Conservation (phyloP, 139 green algal species). For the Chlamydomonas eustigma region DNA sequence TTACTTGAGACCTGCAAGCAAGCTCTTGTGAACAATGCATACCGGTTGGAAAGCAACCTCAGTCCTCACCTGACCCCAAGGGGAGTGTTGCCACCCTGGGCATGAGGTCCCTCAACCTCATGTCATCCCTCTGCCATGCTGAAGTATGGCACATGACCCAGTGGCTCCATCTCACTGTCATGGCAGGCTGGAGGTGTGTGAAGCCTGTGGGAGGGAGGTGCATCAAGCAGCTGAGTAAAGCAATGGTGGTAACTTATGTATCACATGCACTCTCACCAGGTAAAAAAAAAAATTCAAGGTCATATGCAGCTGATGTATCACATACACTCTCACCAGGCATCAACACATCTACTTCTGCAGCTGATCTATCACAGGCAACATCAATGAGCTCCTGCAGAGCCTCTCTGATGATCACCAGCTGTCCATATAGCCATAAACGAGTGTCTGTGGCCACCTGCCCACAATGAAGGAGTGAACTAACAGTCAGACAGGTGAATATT, state of each 20-base stretch:
- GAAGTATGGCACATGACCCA: slow-evolving; percentile 91
- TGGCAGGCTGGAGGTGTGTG: slow-evolving; percentile 94
- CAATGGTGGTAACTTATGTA: too few relatives aligned
- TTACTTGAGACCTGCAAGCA: too few relatives aligned
- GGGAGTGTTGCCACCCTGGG: slow-evolving; percentile 86
- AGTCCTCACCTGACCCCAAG: slow-evolving; percentile 62
- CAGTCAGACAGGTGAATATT: too few relatives aligned
- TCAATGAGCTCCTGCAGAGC: slow-evolving; percentile 77
- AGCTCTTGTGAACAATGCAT: too few relatives aligned
- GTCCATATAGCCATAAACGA: slow-evolving; percentile 82
- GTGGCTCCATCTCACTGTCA: slow-evolving; percentile 92
- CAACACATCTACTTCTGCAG: slow-evolving; percentile 82
- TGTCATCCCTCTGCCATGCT: slow-evolving; percentile 90
- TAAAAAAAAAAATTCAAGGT: too few relatives aligned
- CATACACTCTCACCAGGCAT: slow-evolving; percentile 85
- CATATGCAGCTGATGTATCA: too few relatives aligned
- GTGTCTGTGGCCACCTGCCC: slow-evolving; percentile 92
- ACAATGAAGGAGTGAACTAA: not conserved
- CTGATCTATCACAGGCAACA: slow-evolving; percentile 72
- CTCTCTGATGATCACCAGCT: slow-evolving; percentile 63
- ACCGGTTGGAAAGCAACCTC: too few relatives aligned
- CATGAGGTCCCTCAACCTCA: slow-evolving; percentile 82
- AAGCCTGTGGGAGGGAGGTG: too few relatives aligned
- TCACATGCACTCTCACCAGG: too few relatives aligned
- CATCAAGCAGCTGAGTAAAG: too few relatives aligned